Base-by-base conservation (phyloP, 768 basidiomycete genomes). In the Gelatoporia subvermispora region DNA sequence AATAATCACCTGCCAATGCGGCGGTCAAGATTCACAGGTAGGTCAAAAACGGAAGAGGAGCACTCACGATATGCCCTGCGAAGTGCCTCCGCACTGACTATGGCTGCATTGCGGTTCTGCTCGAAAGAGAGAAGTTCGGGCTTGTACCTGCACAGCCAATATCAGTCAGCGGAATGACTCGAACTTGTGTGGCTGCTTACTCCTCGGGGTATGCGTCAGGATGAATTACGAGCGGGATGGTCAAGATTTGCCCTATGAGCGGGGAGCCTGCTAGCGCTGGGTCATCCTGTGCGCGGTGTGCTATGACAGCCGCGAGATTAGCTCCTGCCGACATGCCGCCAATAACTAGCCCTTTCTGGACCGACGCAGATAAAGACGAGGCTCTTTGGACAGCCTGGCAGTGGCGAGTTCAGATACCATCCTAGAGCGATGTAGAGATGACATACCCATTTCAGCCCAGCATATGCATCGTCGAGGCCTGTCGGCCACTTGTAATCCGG, bases 401-500 rank as follows among this genome's bases (percentile, higher is more conserved):
- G 34, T 3, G 10, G 13, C 10, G 20, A 3, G 35, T 23, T 13
- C 8, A 13, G 20, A n/a, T 42, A 1, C 10, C 2, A 16, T 22
- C 7, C 31, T 36, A 39, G 45, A 11, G 43, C 25, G 37, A 1
- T n/a, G 10, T 23, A 2, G n/a, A 4, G 1, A 22, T 17, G 22
- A 43, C 56, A 16, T 21, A 62, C 62, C 61, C 61, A 62, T 57
- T 62, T 59, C 24, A 64, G 17, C 0, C 51, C 54, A 15, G 53
- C 55, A 41, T 53, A 61, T 35, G 46, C 46, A 42, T 62, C 60
- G 38, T 64, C 45, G n/a, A 54, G 15, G 4, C 47, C 47, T 4
- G 45, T 55, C 4, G 61, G 63, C 46, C 57, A 63, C 8, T 46
- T 52, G 41, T 60, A 45, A 42, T 63, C 64, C 2, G 64, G 64